Evolutionary conservation across 352 stramenopile genomes (phyloP).

Genomic region (Globisporangium nagaii): DNA sequence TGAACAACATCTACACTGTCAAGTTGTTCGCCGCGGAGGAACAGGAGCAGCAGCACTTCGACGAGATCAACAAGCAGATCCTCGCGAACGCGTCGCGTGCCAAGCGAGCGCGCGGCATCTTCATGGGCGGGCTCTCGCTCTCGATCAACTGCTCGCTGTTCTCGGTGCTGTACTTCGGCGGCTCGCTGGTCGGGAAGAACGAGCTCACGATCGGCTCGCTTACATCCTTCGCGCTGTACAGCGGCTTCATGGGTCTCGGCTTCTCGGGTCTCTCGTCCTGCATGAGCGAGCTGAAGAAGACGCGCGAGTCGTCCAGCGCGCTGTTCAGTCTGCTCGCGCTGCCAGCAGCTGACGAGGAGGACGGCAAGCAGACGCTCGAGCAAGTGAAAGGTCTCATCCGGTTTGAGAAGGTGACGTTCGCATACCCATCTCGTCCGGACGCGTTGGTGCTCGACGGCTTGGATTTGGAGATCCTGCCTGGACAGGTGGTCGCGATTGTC

Average conservation of each 20-base stretch:
- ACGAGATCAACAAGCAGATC: constrained; percentile 60
- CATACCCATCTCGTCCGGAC: constrained; percentile 77
- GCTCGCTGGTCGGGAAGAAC: constrained; percentile 75
- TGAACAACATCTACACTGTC: constrained; percentile 89
- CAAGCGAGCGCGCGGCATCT: constrained; percentile 81
- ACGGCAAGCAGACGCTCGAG: constrained; percentile 38
- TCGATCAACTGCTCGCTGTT: constrained; percentile 89
- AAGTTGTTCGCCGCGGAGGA: constrained; percentile 84
- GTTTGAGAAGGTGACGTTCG: constrained; percentile 81
- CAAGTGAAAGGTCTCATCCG: constrained; percentile 56
- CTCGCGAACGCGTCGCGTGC: constrained; percentile 60
- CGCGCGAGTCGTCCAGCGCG: constrained; percentile 62
- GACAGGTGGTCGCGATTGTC: constrained; percentile 83
- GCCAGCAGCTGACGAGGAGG: constrained; percentile 18
- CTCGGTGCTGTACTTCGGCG: constrained; percentile 88
- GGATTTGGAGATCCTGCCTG: constrained; percentile 64
- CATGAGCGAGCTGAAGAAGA: constrained; percentile 71
- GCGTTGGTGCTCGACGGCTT: constrained; percentile 58
- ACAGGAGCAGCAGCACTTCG: constrained; percentile 58
- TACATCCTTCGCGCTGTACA: constrained; percentile 90
- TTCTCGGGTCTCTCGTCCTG: constrained; percentile 86
- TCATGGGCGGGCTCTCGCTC: constrained; percentile 85
- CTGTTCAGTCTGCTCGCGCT: constrained; percentile 66
- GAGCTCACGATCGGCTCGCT: constrained; percentile 88
- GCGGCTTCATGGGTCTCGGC: constrained; percentile 85